A percentile compares a stretch with the other conserved stretches of the same genome.
phyloP scores from a whole-genome alignment of 2,329 filamentous ascomycete species.

The Colletotrichum truncatum region DNA sequence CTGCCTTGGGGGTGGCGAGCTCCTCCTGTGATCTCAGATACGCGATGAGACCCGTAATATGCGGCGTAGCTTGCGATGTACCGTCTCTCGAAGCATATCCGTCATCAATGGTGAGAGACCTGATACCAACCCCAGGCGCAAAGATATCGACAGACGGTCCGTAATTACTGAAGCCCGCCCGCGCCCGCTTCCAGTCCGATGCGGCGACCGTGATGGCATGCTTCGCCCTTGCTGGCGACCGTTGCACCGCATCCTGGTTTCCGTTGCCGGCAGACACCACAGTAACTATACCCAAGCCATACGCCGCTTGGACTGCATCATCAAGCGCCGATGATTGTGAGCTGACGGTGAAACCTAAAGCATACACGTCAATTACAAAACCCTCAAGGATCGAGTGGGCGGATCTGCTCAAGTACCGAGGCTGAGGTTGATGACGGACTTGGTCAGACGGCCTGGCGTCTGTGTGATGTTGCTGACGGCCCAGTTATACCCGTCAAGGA shows the following conservation, averaged over 20 bases:
- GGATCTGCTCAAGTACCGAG: slow-evolving; percentile 34
- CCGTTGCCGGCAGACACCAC: slow-evolving; percentile 65
- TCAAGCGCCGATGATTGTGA: slow-evolving; percentile 55
- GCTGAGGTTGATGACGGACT: slow-evolving; percentile 56
- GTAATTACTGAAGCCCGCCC: slow-evolving; percentile 60
- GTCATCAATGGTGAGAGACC: slow-evolving; percentile 43
- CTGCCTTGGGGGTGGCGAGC: slow-evolving; percentile 49
- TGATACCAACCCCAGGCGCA: slow-evolving; percentile 13
- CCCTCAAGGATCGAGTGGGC: slow-evolving; percentile 35
- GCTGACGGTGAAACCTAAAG: slow-evolving; percentile 27
- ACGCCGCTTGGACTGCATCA: slow-evolving; percentile 55
- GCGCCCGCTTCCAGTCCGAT: slow-evolving; percentile 47
- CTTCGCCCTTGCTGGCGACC: slow-evolving; percentile 57
- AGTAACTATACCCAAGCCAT: slow-evolving; percentile 55
- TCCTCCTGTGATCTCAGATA: slow-evolving; percentile 45
- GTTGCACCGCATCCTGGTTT: slow-evolving; percentile 37
- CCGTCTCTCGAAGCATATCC: slow-evolving; percentile 54
- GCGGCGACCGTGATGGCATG: slow-evolving; percentile 63
- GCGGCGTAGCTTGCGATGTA: slow-evolving; percentile 43
- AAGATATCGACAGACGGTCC: slow-evolving; percentile 35
- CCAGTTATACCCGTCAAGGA: slow-evolving; percentile 46
- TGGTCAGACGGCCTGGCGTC: slow-evolving; percentile 34
- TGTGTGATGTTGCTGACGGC: slow-evolving; percentile 43
- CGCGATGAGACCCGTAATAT: slow-evolving; percentile 33
- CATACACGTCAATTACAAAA: background rate